Conservation (phyloP, 495 filamentous ascomycete genomes). For the Margaritispora aquatica region DNA sequence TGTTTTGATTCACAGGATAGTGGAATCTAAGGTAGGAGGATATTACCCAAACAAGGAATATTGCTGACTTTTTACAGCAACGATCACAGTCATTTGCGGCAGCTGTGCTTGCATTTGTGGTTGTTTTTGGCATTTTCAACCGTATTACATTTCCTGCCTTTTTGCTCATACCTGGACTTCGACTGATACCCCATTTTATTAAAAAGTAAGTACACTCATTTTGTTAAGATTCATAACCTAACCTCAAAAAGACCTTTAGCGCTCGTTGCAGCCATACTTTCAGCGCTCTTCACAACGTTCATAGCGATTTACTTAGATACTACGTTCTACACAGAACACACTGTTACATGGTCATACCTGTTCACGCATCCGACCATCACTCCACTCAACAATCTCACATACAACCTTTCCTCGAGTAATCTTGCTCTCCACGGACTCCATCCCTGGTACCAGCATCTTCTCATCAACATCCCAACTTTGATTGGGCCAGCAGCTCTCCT, state of each 20-base stretch:
- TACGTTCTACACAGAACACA: slow-evolving; percentile 61
- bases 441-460: slow-evolving; percentile 82
- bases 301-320: slow-evolving; percentile 79
- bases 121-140: slow-evolving; percentile 86
- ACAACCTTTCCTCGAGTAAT: slow-evolving; percentile 73
- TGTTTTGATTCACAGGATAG: slow-evolving; percentile 81
- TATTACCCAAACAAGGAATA: not conserved
- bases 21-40: slow-evolving; percentile 60
- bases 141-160: slow-evolving; percentile 96
- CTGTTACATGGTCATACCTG: slow-evolving; percentile 50
- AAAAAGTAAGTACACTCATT: slow-evolving; percentile 53
- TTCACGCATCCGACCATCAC: slow-evolving; percentile 66
- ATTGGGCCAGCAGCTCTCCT: slow-evolving; percentile 79
- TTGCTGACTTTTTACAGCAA: slow-evolving; percentile 37
- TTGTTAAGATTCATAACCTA: not conserved
- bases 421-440: slow-evolving; percentile 87
- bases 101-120: slow-evolving; percentile 68
- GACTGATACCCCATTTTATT: slow-evolving; percentile 76
- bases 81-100: slow-evolving; percentile 69
- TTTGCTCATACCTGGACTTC: slow-evolving; percentile 70
- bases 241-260: slow-evolving; percentile 53
- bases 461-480: slow-evolving; percentile 80
- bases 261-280: slow-evolving; percentile 52
- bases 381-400: slow-evolving; percentile 84
- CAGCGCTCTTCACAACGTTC: slow-evolving; percentile 54